These are phyloP conservation scores for Niveomyces coronatus DNA, from an alignment of 2,329 filamentous ascomycete species.

Conservation along the genomic window DNA sequence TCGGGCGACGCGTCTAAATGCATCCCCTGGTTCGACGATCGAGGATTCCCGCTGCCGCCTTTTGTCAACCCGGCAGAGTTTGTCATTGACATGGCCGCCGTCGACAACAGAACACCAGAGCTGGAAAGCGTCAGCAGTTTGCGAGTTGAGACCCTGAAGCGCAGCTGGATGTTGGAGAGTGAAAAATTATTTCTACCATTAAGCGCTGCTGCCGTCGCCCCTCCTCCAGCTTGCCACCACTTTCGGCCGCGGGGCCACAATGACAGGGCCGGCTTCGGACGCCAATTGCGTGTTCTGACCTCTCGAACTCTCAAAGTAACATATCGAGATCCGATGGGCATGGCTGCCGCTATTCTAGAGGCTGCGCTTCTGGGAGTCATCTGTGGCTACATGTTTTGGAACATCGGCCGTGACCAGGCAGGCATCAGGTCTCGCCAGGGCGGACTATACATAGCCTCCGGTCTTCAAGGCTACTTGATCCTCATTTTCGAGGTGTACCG, in stretches of 20 bases:
- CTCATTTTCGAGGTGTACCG: slow-evolving; percentile 68
- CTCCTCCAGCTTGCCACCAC: slow-evolving; percentile 5
- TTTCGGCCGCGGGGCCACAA: slow-evolving; percentile 10
- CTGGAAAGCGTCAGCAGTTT: slow-evolving; percentile 48
- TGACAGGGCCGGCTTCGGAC: slow-evolving; percentile 45
- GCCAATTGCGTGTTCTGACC: slow-evolving; percentile 57
- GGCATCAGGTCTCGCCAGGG: slow-evolving; percentile 67
- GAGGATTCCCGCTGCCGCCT: slow-evolving; percentile 52
- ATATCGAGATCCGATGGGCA: slow-evolving; percentile 66
- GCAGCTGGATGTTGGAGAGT: slow-evolving; percentile 43
- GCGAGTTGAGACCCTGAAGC: slow-evolving; percentile 51
- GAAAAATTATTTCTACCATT: slow-evolving; percentile 17
- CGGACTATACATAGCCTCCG: slow-evolving; percentile 60
- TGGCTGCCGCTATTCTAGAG: slow-evolving; percentile 59
- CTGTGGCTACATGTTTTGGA: slow-evolving; percentile 62
- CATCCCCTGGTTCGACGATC: slow-evolving; percentile 50
- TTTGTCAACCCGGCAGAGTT: slow-evolving; percentile 74
- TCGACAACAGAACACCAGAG: slow-evolving; percentile 61
- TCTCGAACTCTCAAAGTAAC: slow-evolving; percentile 61
- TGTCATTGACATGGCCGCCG: slow-evolving; percentile 62
- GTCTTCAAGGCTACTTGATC: slow-evolving; percentile 66
- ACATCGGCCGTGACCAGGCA: slow-evolving; percentile 52
- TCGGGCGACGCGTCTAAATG: slow-evolving; percentile 49
- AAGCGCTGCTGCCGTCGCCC: slow-evolving; percentile 5
- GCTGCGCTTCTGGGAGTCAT: slow-evolving; percentile 61